phyloP scores from a whole-genome alignment of 225 moss, liverwort and hornwort species.

The Bryoerythrophyllum caledonicum region DNA sequence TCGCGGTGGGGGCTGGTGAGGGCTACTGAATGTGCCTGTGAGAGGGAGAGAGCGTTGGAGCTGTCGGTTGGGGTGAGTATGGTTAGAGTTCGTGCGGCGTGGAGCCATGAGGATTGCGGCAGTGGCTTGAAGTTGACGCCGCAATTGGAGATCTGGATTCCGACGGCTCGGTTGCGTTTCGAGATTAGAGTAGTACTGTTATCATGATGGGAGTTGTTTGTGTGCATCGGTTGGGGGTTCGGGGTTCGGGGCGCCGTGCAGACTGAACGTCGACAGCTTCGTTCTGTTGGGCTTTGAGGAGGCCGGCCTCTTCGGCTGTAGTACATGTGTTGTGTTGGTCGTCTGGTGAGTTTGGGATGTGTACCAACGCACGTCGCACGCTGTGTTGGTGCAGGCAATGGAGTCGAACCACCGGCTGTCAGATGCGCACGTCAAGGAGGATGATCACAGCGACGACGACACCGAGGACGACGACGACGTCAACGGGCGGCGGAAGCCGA shows the following conservation, averaged over 20 bases:
- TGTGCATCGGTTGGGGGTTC: not conserved
- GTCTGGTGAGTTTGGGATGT: not conserved
- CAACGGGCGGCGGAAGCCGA: not conserved
- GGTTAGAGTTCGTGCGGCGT: not conserved
- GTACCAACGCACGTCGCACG: constrained; percentile 20
- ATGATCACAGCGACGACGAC: constrained; percentile 14
- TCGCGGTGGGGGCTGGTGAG: too few species aligned
- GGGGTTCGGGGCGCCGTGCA: not conserved
- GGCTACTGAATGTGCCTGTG: constrained; percentile 20
- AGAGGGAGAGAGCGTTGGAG: not conserved
- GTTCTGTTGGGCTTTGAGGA: not conserved
- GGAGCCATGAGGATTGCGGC: constrained; percentile 1
- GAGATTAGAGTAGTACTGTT: constrained; percentile 14
- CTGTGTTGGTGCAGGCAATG: constrained; percentile 25
- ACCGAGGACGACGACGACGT: not conserved
- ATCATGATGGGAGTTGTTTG: not conserved
- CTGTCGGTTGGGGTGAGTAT: not conserved
- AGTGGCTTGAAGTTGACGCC: constrained; percentile 24
- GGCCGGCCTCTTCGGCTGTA: constrained; percentile 7
- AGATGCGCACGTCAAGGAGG: constrained; percentile 30
- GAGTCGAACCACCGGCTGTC: constrained; percentile 24
- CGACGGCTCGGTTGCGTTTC: not conserved
- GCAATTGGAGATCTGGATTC: constrained; percentile 29
- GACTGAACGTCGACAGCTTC: not conserved
- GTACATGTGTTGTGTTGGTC: not conserved